Conservation (phyloP, 164 flowering plant genomes). For the Macadamia integrifolia region DNA sequence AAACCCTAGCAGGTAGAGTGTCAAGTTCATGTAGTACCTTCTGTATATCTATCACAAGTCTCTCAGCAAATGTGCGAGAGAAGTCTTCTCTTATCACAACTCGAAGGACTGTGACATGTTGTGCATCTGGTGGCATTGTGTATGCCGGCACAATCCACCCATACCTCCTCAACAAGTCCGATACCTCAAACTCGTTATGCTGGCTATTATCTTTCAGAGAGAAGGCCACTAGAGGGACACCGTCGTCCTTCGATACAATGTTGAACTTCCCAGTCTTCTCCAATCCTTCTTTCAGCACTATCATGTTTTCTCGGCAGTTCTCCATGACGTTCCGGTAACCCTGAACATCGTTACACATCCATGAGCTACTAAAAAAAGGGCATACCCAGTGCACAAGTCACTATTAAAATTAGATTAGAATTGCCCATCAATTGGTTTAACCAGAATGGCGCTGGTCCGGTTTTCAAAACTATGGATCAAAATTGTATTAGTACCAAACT, state of each 20-base stretch:
- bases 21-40: conserved; percentile 28
- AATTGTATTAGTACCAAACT: not conserved
- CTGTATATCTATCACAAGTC: conserved; percentile 22
- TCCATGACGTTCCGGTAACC: conserved; percentile 30
- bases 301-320: conserved; percentile 27
- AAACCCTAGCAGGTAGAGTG: conserved; percentile 10
- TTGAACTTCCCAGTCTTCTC: conserved; percentile 23
- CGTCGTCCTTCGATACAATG: conserved; percentile 27
- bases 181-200: conserved; percentile 23
- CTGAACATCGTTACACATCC: conserved; percentile 2
- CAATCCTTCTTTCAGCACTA: conserved; percentile 20
- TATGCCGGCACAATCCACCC: conserved; percentile 40
- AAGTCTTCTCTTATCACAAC: conserved; percentile 33
- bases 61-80: conserved; percentile 22
- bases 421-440: too few species aligned
- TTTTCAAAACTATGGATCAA: too few species aligned
- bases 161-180: conserved; percentile 22
- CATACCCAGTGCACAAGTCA: too few species aligned
- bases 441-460: too few species aligned
- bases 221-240: conserved; percentile 34
- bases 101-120: conserved; percentile 27
- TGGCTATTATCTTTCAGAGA: conserved; percentile 20
- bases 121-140: conserved; percentile 31
- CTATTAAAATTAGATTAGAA: too few species aligned
- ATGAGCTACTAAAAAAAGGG: too few species aligned